Percentiles rank a stretch among this genome's conserved stretches.
phyloP scores from a whole-genome alignment of 306 rosid genomes.

The Cucurbita argyrosperma region DNA sequence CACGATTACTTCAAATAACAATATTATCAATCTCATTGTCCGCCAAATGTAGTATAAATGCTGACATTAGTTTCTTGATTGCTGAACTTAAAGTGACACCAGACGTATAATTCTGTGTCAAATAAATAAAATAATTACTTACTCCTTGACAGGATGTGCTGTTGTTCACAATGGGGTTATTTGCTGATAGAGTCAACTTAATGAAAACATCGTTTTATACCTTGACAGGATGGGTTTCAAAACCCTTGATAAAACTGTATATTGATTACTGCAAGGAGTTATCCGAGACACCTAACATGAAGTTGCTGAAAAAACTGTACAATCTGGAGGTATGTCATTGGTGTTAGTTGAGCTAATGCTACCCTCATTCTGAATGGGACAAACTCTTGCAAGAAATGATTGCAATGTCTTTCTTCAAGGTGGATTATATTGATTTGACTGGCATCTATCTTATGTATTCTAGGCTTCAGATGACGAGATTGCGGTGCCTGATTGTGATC shows the following conservation, averaged over 20 bases:
- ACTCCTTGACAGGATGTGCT: background rate
- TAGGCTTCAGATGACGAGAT: conserved; percentile 90
- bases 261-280: conserved; percentile 57
- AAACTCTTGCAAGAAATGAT: conserved; percentile 1
- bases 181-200: background rate
- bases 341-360: background rate
- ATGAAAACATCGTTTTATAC: conserved; percentile 2
- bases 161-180: background rate
- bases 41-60: background rate
- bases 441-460: conserved; percentile 10
- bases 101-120: background rate
- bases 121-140: background rate
- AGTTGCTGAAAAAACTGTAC: conserved; percentile 69
- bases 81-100: background rate
- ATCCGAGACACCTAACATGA: conserved; percentile 56
- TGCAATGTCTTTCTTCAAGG: background rate
- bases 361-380: conserved; percentile 5
- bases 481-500: conserved; percentile 61
- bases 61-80: background rate
- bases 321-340: conserved; percentile 55
- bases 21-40: too few species aligned
- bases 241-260: conserved; percentile 67
- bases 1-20: too few species aligned
- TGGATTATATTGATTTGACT: conserved; percentile 3
- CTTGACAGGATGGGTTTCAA: conserved; percentile 66